Evolutionary conservation across 371 early-diverging fungal genomes (phyloP).

Genomic region (Circinella umbellata): DNA sequence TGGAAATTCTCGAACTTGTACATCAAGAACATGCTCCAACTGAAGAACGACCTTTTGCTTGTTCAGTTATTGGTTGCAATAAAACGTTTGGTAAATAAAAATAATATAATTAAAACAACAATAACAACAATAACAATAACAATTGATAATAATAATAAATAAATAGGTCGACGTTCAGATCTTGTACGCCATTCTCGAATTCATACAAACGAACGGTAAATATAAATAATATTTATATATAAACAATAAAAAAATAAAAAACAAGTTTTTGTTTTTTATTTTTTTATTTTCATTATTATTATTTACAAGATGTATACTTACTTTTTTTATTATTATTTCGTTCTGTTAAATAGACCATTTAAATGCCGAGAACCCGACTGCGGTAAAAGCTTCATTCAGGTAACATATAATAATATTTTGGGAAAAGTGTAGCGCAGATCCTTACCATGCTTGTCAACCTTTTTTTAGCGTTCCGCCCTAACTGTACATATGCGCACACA

Average conservation of each 20-base stretch:
- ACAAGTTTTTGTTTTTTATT: background rate
- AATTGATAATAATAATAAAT: no score
- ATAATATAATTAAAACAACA: background rate
- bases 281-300: no score
- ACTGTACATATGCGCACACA: constrained; percentile 81
- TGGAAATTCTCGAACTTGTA: constrained; percentile 31
- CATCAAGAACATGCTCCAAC: constrained; percentile 22
- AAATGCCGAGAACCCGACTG: constrained; percentile 68
- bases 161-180: constrained; percentile 63
- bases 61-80: constrained; percentile 18
- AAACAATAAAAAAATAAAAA: background rate
- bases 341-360: constrained; percentile 57
- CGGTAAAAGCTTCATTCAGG: constrained; percentile 77
- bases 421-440: constrained; percentile 20
- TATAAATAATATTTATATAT: background rate
- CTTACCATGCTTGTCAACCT: constrained; percentile 16
- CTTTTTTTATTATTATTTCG: background rate
- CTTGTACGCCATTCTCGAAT: constrained; percentile 81
- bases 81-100: constrained; percentile 23
- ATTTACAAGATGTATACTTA: background rate
- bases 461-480: constrained; percentile 69
- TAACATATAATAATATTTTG: constrained; percentile 13
- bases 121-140: no score
- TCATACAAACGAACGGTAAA: constrained; percentile 72
- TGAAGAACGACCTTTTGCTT: constrained; percentile 25